phyloP scores from a whole-genome alignment of 1,284 basidiomycete genomes.

The Fomitopsis pinicola region DNA sequence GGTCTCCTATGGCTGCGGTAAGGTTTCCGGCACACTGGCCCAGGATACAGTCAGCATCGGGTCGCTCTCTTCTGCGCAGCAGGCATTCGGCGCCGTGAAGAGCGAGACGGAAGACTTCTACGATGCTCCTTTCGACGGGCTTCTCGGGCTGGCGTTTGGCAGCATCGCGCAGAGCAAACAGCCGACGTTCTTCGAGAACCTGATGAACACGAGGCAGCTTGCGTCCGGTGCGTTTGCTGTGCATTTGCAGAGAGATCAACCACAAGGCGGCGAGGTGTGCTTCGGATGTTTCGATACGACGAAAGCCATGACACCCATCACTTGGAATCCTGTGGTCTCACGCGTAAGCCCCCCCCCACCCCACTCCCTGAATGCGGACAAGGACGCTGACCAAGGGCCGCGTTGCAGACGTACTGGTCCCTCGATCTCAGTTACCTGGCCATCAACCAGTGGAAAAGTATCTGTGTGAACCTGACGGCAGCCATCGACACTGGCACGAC shows the following conservation, averaged over 20 bases:
- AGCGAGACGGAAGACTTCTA: conserved; percentile 40
- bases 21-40: conserved; percentile 41
- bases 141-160: conserved; percentile 57
- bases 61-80: conserved; percentile 37
- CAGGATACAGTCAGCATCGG: conserved; percentile 46
- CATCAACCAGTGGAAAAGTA: conserved; percentile 24
- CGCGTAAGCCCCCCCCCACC: conserved; percentile 28
- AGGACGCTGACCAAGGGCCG: neutral
- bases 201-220: conserved; percentile 41
- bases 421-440: conserved; percentile 40
- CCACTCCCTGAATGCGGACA: neutral
- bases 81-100: conserved; percentile 45
- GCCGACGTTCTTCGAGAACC: conserved; percentile 61
- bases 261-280: conserved; percentile 51
- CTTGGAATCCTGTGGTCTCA: conserved; percentile 51
- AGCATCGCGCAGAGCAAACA: conserved; percentile 40
- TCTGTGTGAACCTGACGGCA: conserved; percentile 29
- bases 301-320: conserved; percentile 41
- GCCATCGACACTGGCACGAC: conserved; percentile 62
- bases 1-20: conserved; percentile 53
- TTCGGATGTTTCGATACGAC: conserved; percentile 53
- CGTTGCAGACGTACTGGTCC: conserved; percentile 53
- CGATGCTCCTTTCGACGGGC: conserved; percentile 44
- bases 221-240: conserved; percentile 51
- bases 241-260: conserved; percentile 43